Conservation (phyloP, 73 alveolate genomes). For the Blepharisma stoltei region DNA sequence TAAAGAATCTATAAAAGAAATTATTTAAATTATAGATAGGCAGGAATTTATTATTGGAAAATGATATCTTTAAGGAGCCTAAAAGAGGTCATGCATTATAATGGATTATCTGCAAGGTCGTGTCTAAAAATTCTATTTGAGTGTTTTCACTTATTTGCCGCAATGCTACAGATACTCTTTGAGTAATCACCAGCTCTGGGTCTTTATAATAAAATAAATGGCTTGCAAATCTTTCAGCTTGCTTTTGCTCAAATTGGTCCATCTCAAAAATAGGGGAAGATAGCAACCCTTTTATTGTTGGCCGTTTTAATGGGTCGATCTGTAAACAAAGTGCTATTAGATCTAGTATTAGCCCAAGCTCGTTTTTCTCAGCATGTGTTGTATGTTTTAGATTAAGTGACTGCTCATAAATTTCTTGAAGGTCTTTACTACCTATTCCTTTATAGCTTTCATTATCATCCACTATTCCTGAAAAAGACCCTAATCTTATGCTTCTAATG, state of each 20-base stretch:
- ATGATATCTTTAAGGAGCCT: conserved; percentile 42
- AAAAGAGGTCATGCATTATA: conserved; percentile 32
- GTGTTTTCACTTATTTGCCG: conserved; percentile 62
- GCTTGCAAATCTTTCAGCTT: conserved; percentile 69
- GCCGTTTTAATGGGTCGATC: conserved; percentile 76
- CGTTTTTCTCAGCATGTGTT: conserved; percentile 51
- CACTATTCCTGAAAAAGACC: conserved; percentile 35
- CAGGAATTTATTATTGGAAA: conserved; percentile 36
- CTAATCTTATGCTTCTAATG: neutral
- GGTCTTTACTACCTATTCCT: conserved; percentile 30
- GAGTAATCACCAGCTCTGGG: conserved; percentile 66
- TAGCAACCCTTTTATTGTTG: conserved; percentile 65
- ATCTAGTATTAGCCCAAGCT: conserved; percentile 76
- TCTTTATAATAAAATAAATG: conserved; percentile 72
- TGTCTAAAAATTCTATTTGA: conserved; percentile 34
- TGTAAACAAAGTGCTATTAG: conserved; percentile 73
- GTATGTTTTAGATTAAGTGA: conserved; percentile 50
- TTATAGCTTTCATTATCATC: conserved; percentile 26
- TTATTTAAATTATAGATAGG: conserved; percentile 35
- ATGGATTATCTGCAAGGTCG: conserved; percentile 35
- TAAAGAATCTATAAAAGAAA: too few relatives aligned
- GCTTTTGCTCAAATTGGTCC: conserved; percentile 72
- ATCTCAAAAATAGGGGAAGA: conserved; percentile 71
- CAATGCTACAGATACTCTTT: conserved; percentile 62
- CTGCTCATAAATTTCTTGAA: conserved; percentile 32